Percentiles rank a stretch among this genome's conserved stretches.
Evolutionary conservation across 1,284 basidiomycete genomes (phyloP).

Genomic region (Heterobasidion annosum): DNA sequence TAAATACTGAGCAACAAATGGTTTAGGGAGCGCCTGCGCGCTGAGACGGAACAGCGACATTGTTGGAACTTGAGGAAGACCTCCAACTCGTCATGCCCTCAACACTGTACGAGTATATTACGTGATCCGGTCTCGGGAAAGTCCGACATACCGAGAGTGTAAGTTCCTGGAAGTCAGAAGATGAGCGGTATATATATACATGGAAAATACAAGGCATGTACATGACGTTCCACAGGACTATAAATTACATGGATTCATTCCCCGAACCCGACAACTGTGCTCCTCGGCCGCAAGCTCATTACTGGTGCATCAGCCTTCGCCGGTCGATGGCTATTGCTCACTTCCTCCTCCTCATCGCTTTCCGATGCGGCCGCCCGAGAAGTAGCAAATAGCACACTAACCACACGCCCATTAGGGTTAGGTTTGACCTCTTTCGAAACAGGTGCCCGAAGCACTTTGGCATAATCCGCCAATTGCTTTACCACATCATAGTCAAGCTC

Average conservation of each 20-base stretch:
- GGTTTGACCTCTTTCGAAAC: constrained; percentile 6
- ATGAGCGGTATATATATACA: not conserved
- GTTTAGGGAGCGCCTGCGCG: constrained; percentile 19
- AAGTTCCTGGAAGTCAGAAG: too few species aligned
- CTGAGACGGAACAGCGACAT: constrained; percentile 36
- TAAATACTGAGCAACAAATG: constrained; percentile 14
- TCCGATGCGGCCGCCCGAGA: constrained; percentile 32
- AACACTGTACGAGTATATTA: too few species aligned
- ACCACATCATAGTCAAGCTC: constrained; percentile 58
- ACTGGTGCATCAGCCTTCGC: constrained; percentile 25
- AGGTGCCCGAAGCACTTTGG: constrained; percentile 30
- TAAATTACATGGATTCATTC: not conserved
- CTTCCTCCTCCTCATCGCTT: constrained; percentile 55
- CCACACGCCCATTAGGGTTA: constrained; percentile 6
- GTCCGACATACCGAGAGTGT: too few species aligned
- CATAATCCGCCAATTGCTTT: constrained; percentile 39
- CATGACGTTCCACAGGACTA: not conserved
- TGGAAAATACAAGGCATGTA: not conserved
- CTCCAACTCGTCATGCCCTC: too few species aligned
- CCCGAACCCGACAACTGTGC: constrained; percentile 51
- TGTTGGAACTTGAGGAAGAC: not conserved
- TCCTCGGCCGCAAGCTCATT: constrained; percentile 50
- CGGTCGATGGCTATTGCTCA: constrained; percentile 11
- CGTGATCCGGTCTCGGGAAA: too few species aligned
- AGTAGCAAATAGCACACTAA: constrained; percentile 13